phyloP scores from a whole-genome alignment of 1,139 yeast species.

The Yamadazyma siamensis region DNA sequence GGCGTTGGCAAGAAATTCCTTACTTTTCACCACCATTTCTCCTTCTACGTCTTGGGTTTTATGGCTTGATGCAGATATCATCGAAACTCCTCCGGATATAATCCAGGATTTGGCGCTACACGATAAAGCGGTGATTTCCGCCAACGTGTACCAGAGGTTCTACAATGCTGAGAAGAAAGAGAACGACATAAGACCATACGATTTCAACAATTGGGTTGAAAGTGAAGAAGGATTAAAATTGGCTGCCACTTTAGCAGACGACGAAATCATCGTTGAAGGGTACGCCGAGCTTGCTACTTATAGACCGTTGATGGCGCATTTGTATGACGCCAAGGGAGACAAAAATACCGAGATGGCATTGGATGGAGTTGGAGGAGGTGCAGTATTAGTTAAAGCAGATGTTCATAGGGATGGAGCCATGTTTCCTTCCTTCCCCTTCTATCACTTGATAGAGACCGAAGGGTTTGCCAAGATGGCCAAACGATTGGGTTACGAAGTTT shows the following conservation, averaged over 20 bases:
- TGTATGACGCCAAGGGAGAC: constrained; percentile 66
- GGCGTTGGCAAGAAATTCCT: constrained; percentile 92
- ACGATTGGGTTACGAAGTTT: constrained; percentile 85
- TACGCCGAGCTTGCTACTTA: constrained; percentile 90
- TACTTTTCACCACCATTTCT: constrained; percentile 82
- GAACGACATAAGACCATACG: constrained; percentile 79
- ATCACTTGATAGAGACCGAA: constrained; percentile 94
- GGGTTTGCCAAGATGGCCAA: constrained; percentile 99
- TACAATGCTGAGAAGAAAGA: constrained; percentile 54
- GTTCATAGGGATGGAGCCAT: constrained; percentile 98
- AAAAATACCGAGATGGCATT: constrained; percentile 64
- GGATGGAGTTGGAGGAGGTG: constrained; percentile 98
- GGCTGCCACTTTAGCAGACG: constrained; percentile 71
- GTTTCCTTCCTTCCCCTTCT: constrained; percentile 98
- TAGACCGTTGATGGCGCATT: constrained; percentile 92
- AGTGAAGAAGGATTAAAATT: constrained; percentile 78
- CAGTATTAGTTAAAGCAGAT: constrained; percentile 90
- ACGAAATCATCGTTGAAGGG: constrained; percentile 91
- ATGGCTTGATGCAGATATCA: constrained; percentile 93
- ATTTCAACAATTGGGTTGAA: constrained; percentile 95
- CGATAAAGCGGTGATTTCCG: constrained; percentile 82
- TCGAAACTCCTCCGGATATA: constrained; percentile 79
- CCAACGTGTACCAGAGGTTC: constrained; percentile 88
- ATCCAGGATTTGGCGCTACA: constrained; percentile 87
- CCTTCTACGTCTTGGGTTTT: constrained; percentile 92